Conservation (phyloP, 345 rosid genomes). For the Corchorus capsularis region DNA sequence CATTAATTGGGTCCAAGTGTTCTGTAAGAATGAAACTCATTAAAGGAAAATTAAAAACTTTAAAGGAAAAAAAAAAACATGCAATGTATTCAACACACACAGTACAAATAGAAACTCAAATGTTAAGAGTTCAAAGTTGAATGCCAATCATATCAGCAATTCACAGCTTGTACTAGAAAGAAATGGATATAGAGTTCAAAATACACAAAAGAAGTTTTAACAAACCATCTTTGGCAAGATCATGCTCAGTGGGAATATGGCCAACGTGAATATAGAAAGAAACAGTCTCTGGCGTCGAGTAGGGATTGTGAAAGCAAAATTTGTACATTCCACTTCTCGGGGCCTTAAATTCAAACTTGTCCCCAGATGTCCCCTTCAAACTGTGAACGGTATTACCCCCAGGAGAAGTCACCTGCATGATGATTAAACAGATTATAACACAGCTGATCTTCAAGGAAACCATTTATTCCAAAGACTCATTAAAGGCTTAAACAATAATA, state of each 20-base stretch:
- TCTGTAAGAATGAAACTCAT: slow-evolving; percentile 42
- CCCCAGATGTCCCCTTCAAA: slow-evolving; percentile 89
- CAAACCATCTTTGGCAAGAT: slow-evolving; percentile 94
- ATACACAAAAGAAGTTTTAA: not conserved
- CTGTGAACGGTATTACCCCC: slow-evolving; percentile 67
- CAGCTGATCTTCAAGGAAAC: slow-evolving; percentile 3
- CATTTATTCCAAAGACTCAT: not conserved
- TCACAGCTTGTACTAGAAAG: slow-evolving; percentile 4
- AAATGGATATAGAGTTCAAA: slow-evolving; percentile 18
- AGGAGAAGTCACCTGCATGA: slow-evolving; percentile 78
- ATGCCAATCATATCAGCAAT: not conserved
- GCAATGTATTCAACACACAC: not conserved
- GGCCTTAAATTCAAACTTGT: slow-evolving; percentile 88
- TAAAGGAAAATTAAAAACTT: not conserved
- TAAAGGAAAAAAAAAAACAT: slow-evolving; percentile 6
- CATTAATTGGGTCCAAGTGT: slow-evolving; percentile 91
- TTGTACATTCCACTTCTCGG: slow-evolving; percentile 97
- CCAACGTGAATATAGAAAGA: slow-evolving; percentile 95
- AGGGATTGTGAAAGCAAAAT: slow-evolving; percentile 92
- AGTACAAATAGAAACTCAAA: not conserved
- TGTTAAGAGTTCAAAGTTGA: not conserved
- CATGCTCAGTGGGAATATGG: slow-evolving; percentile 91
- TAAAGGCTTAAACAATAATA: not conserved
- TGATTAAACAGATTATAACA: not conserved
- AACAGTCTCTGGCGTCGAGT: slow-evolving; percentile 92